Base-by-base conservation (phyloP, 2,329 filamentous ascomycete species). In the Xylaria sp. region DNA sequence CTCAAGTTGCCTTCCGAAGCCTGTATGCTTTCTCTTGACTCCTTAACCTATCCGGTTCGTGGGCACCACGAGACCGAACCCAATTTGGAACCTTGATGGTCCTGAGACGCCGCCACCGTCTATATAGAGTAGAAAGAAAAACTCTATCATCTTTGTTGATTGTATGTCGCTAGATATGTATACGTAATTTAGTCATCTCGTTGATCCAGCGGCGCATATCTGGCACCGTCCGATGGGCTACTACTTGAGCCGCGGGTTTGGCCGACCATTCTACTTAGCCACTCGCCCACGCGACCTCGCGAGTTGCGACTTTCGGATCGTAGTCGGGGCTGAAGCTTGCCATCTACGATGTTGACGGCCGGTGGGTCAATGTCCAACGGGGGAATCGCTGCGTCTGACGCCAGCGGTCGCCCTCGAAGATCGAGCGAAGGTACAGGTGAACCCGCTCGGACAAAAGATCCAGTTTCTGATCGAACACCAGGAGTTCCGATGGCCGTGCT, bases 351-450 rank as follows among this genome's bases (percentile, higher is more conserved):
- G 44, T 84, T 81, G 18, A 93, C 84, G 59, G 89, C 85, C 1
- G 94, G 93, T 5, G 93, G 92, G 50, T 97, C 90, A 66, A 98
- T 92, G 75, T 94, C 90, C 66, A 98, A 85, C 9, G 92, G 91
- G 0, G 94, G 94, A 68, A 97, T 94, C 8, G 90, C 89, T 72
- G 85, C 89, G 4, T 91, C 89, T 1, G 91, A 82, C 13, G 87
- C 89, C 41, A 82, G 79, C 28, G 73, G 69, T 23, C 84, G 84
- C 65, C 85, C 85, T 61, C 91, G 89, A 56, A 94, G 88, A 73
- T 93, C 91, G 73, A 94, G 89, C 12, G 92, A 94, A 41, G 91
- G 91, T 9, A 92, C 88, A 1, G 93, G 93, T n/a, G 94, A 97
- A 52, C 90, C 89, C 48, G 87, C 87, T 54, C 90, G 89, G 80